Percentiles rank a stretch among this genome's conserved stretches.
Conservation (phyloP, 202 grass and related monocot genomes). For the Zizania palustris region DNA sequence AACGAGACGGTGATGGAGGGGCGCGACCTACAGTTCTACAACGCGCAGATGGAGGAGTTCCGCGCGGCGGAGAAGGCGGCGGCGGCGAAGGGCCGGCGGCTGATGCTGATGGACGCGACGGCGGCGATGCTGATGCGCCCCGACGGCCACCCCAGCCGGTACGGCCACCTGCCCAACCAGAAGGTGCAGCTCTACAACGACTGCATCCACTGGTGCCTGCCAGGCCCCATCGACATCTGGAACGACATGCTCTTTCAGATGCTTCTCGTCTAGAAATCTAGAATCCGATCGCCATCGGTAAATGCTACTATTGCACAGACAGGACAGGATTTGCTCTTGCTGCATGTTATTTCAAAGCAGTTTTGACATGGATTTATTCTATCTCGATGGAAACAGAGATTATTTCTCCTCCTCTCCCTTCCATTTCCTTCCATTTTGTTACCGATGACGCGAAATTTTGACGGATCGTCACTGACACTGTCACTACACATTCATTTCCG, state of each 20-base stretch:
- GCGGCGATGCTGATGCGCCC: constrained; percentile 71
- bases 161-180: constrained; percentile 60
- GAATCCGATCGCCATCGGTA: constrained; percentile 1
- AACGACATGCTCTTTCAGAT: constrained; percentile 78
- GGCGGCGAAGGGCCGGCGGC: constrained; percentile 5
- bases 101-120: constrained; percentile 69
- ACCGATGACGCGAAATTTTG: constrained; percentile 3
- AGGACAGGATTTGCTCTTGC: constrained; percentile 26
- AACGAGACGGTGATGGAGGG: constrained; percentile 70
- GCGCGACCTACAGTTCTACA: constrained; percentile 61
- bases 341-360: constrained; percentile 4
- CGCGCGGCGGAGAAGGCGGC: constrained; percentile 47
- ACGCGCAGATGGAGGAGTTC: constrained; percentile 78
- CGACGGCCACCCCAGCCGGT: constrained; percentile 72
- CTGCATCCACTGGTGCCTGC: constrained; percentile 86
- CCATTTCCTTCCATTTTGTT: constrained; percentile 17
- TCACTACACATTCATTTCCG: neutral
- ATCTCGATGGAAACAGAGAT: neutral
- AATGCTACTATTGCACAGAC: constrained; percentile 15
- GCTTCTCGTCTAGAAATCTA: constrained; percentile 47
- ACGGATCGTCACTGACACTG: constrained; percentile 2
- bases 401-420: neutral
- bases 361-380: constrained; percentile 18
- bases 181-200: constrained; percentile 77
- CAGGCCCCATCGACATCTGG: constrained; percentile 73